Evolutionary conservation across 108 stramenopile genomes (phyloP).

Genomic region (Cylindrotheca fusiformis): DNA sequence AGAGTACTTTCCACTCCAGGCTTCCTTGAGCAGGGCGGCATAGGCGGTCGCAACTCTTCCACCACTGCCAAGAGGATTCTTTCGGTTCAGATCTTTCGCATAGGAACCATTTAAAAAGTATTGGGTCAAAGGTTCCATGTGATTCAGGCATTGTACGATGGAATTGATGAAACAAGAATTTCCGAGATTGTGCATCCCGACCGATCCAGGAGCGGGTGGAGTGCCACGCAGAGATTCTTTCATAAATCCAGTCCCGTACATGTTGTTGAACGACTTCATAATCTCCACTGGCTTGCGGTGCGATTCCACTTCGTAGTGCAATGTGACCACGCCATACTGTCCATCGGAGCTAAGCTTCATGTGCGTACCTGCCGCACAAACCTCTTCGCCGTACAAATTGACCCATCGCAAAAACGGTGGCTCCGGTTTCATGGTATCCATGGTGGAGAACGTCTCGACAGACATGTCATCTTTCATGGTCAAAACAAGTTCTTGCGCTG

Average conservation of each 20-base stretch:
- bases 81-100: constrained; percentile 53
- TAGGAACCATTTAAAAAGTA: constrained; percentile 82
- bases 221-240: constrained; percentile 74
- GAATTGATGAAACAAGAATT: constrained; percentile 98
- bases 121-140: constrained; percentile 82
- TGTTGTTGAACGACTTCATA: constrained; percentile 64
- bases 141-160: constrained; percentile 88
- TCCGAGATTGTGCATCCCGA: constrained; percentile 95
- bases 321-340: constrained; percentile 41
- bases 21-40: constrained; percentile 69
- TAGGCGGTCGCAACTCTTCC: constrained; percentile 86
- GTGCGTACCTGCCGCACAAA: constrained; percentile 67
- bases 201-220: constrained; percentile 80
- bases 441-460: neutral
- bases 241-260: constrained; percentile 75
- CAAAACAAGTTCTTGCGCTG: constrained; percentile 12
- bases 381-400: constrained; percentile 79
- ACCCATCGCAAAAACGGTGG: constrained; percentile 77
- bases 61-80: constrained; percentile 86
- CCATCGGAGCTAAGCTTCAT: constrained; percentile 37
- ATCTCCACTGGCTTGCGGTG: constrained; percentile 69
- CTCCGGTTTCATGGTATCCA: constrained; percentile 22
- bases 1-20: constrained; percentile 80
- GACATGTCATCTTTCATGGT: neutral
- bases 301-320: constrained; percentile 63